phyloP scores from a whole-genome alignment of 2,329 filamentous ascomycete species.

The Beauveria rudraprayagi region DNA sequence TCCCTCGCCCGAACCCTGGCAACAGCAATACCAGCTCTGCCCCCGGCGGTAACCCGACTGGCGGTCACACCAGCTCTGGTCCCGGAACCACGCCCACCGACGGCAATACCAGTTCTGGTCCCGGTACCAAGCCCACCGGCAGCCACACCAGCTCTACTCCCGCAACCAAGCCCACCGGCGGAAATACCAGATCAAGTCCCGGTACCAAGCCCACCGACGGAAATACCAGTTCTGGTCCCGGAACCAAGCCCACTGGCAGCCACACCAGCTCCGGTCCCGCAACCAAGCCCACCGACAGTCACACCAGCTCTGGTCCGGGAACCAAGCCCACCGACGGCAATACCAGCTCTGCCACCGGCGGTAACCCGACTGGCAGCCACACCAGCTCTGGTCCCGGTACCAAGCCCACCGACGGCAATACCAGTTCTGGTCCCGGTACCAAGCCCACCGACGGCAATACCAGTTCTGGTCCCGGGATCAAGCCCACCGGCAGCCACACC shows the following conservation, averaged over 20 bases:
- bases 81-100: background rate
- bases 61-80: background rate
- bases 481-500: background rate
- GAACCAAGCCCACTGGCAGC: background rate
- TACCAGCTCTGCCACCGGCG: too few species aligned
- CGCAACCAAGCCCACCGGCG: background rate
- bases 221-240: background rate
- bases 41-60: background rate
- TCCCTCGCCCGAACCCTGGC: background rate
- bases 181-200: background rate
- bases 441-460: slow-evolving; percentile 1
- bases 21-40: background rate
- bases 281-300: background rate
- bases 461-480: background rate
- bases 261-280: background rate
- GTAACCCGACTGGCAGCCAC: background rate
- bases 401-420: background rate
- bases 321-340: background rate
- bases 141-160: background rate
- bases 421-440: background rate
- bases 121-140: background rate
- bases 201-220: background rate
- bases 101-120: background rate
- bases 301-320: background rate
- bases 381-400: background rate